These are phyloP conservation scores for Pisolithus thermaeus DNA, from an alignment of 1,284 basidiomycete genomes.

Conservation along the genomic window DNA sequence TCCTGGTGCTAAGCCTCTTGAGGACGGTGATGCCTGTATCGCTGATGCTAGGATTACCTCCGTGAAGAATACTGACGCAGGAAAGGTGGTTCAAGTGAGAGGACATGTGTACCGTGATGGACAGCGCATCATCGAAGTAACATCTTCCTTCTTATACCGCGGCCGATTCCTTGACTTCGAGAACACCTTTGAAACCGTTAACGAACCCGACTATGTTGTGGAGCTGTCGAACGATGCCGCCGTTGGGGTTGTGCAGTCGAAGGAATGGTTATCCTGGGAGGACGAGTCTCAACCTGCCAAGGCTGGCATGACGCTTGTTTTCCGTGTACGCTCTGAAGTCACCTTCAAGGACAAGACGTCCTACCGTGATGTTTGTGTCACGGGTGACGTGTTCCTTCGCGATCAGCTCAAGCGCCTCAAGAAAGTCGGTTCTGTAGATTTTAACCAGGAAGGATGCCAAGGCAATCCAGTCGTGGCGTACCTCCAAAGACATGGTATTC, in stretches of 20 bases:
- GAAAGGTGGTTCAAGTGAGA: conserved; percentile 92
- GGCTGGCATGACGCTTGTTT: conserved; percentile 80
- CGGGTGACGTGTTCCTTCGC: conserved; percentile 81
- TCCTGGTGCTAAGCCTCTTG: conserved; percentile 69
- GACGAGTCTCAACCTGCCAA: conserved; percentile 75
- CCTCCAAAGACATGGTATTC: conserved; percentile 83
- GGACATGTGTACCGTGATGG: conserved; percentile 76
- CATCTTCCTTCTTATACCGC: conserved; percentile 95
- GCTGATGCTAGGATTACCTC: conserved; percentile 87
- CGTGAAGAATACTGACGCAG: conserved; percentile 87
- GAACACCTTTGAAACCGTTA: conserved; percentile 91
- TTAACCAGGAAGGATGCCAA: conserved; percentile 79
- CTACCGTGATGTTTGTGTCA: conserved; percentile 78
- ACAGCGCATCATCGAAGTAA: conserved; percentile 86
- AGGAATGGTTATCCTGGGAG: conserved; percentile 98
- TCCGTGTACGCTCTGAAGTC: conserved; percentile 83
- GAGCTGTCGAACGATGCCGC: conserved; percentile 71
- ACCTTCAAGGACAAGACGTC: conserved; percentile 89
- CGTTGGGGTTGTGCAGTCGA: conserved; percentile 88
- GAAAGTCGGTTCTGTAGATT: conserved; percentile 86
- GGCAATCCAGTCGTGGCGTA: conserved; percentile 95
- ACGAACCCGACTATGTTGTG: conserved; percentile 86
- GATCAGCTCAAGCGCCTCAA: conserved; percentile 82
- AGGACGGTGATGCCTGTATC: conserved; percentile 86
- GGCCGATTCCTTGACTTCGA: conserved; percentile 90